Base-by-base conservation (phyloP, 305 asterid genomes). In the Fraxinus floribunda region DNA sequence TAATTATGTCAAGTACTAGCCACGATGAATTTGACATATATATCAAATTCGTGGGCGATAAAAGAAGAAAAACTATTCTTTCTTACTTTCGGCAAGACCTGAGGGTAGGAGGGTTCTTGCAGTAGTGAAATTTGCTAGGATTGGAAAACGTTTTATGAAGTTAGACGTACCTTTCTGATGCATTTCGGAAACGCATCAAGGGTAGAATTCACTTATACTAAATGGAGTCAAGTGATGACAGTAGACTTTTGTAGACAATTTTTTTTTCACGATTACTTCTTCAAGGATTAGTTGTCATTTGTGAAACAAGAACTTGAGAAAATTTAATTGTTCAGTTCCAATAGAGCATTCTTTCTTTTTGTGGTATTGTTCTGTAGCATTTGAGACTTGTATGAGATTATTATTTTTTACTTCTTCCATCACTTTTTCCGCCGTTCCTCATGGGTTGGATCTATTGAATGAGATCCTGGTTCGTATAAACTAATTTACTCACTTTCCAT, bases 161-260 rank as follows among this genome's bases (percentile, higher is more conserved):
- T 83, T 79, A 75, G 83, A 78, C 85, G 83, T 80, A 80, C 74
- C 41, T 32, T 70, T 29, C 85, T 79, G 84, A 26, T 66, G 36
- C 74, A 66, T 66, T 84, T 84, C 76, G 87, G 83, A 81, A 77
- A 84, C 57, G 86, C 86, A 78, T 83, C 84, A 79, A 85, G 74
- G 29, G 39, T 72, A 75, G 86, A 81, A 77, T 78, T 79, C 81
- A 70, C 44, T 78, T 71, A 36, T 82, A 78, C 73, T 46, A 79
- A 72, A 76, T 75, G 85, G 85, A 49, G 88, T 71, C 68, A 49
- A 79, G 82, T 66, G 22, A 35, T 77, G 70, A 8, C 6, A 68
- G 36, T 81, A 78, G 66, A 75, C 68, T 75, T 81, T 83, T 29
- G 82, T 83, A 29, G 39, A 68, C 18, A n/a, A 32, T 81, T 32